Percentiles rank a stretch among this genome's conserved stretches.
Evolutionary conservation across 352 stramenopile genomes (phyloP).

Genomic region (Pythium brassicae): DNA sequence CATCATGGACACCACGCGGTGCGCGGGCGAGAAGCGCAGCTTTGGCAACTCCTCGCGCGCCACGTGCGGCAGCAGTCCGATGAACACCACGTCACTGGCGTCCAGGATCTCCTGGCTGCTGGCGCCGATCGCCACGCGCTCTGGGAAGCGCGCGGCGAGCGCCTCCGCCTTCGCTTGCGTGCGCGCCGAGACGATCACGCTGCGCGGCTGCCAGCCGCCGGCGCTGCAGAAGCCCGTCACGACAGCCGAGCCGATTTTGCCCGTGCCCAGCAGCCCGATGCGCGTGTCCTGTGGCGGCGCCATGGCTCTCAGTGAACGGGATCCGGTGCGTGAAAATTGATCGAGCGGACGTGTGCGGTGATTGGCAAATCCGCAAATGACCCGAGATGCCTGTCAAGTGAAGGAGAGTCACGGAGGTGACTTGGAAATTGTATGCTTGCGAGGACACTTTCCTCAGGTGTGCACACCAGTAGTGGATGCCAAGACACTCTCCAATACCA

Average conservation of each 20-base stretch:
- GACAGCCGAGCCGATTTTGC: slow-evolving; percentile 85
- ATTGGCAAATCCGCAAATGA: background rate
- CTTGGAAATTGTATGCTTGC: too few species aligned
- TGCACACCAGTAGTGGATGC: too few species aligned
- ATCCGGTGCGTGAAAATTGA: too few species aligned
- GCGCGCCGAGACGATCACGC: slow-evolving; percentile 66
- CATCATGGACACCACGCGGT: slow-evolving; percentile 85
- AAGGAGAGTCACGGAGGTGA: too few species aligned
- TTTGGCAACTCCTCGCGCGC: slow-evolving; percentile 64
- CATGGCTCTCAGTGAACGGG: slow-evolving; percentile 35
- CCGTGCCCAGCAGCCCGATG: slow-evolving; percentile 75
- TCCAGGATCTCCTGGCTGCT: slow-evolving; percentile 84
- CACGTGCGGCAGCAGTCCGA: slow-evolving; percentile 71
- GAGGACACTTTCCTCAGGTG: too few species aligned
- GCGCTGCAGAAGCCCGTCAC: slow-evolving; percentile 78
- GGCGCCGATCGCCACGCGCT: slow-evolving; percentile 53
- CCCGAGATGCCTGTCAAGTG: too few species aligned
- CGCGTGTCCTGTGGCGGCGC: slow-evolving; percentile 47
- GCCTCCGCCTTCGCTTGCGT: slow-evolving; percentile 75
- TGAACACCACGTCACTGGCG: slow-evolving; percentile 78
- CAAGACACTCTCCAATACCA: too few species aligned
- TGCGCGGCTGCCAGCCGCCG: slow-evolving; percentile 70
- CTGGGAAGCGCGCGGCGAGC: slow-evolving; percentile 63
- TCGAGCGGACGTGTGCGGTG: background rate
- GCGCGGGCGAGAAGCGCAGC: slow-evolving; percentile 55